Conservation (phyloP, 2,329 filamentous ascomycete species). For the Rutstroemia sp. region DNA sequence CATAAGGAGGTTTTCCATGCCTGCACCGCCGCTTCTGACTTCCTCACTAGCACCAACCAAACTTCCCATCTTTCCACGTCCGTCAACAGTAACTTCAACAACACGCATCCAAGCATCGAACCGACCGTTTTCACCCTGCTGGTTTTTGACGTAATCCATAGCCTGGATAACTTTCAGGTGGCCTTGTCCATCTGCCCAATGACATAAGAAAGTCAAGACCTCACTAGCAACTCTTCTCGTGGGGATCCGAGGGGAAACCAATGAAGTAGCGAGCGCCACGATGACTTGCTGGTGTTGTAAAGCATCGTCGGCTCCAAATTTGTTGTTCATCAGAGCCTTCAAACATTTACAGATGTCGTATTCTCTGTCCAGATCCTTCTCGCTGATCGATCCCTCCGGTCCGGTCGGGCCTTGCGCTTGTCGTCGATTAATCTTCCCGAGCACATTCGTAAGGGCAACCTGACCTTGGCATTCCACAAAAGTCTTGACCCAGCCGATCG, state of each 20-base stretch:
- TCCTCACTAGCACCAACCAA: constrained; percentile 95
- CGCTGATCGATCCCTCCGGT: constrained; percentile 44
- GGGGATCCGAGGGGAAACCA: constrained; percentile 82
- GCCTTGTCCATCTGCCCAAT: constrained; percentile 83
- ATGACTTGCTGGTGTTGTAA: constrained; percentile 84
- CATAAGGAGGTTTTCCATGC: constrained; percentile 98
- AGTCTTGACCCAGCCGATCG: constrained; percentile 93
- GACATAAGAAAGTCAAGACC: constrained; percentile 90
- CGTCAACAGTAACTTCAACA: constrained; percentile 93
- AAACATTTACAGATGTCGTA: constrained; percentile 98
- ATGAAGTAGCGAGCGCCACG: constrained; percentile 74
- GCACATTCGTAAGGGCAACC: constrained; percentile 87
- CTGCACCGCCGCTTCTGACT: constrained; percentile 88
- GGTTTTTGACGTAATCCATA: constrained; percentile 81
- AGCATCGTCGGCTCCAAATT: constrained; percentile 95
- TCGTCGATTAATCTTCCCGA: constrained; percentile 90
- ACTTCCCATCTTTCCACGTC: constrained; percentile 97
- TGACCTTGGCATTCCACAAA: constrained; percentile 98
- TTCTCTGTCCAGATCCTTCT: constrained; percentile 65
- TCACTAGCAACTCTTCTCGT: constrained; percentile 94
- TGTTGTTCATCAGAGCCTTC: constrained; percentile 98
- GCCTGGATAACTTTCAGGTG: constrained; percentile 91
- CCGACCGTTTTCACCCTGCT: constrained; percentile 84
- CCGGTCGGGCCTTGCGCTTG: constrained; percentile 58
- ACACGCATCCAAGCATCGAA: constrained; percentile 99